A percentile compares a stretch with the other conserved stretches of the same genome.
phyloP scores from a whole-genome alignment of 2,329 filamentous ascomycete genomes.

The Eurotiales sp. region DNA sequence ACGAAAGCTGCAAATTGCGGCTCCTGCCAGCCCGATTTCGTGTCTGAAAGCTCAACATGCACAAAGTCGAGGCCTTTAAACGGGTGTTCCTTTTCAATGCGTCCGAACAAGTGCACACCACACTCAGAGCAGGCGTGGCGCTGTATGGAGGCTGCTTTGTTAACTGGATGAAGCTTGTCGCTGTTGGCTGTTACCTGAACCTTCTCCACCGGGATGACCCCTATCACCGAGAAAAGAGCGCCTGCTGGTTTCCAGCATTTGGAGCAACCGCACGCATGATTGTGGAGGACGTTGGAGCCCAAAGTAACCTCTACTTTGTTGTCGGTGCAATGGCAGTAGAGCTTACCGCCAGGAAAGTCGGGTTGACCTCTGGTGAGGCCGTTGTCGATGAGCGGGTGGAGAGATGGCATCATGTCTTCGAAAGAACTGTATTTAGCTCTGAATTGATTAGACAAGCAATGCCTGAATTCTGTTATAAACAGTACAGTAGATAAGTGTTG shows the following conservation, averaged over 20 bases:
- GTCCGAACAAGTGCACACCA: constrained; percentile 60
- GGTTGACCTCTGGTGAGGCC: constrained; percentile 55
- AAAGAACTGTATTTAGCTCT: too few relatives aligned
- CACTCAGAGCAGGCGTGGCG: constrained; percentile 60
- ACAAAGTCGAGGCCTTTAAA: constrained; percentile 70
- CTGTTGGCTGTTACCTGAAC: constrained; percentile 56
- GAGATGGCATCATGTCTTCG: constrained; percentile 14
- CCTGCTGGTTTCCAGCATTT: constrained; percentile 68
- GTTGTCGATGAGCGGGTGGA: constrained; percentile 63
- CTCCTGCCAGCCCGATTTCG: constrained; percentile 67
- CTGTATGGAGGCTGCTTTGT: constrained; percentile 56
- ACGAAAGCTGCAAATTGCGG: constrained; percentile 68
- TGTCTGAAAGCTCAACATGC: constrained; percentile 58
- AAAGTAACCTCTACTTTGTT: constrained; percentile 58
- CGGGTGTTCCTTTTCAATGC: constrained; percentile 61
- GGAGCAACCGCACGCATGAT: constrained; percentile 68
- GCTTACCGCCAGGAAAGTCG: constrained; percentile 57
- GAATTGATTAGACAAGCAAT: too few relatives aligned
- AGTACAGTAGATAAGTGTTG: too few relatives aligned
- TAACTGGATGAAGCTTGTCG: constrained; percentile 56
- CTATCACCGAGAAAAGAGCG: constrained; percentile 62
- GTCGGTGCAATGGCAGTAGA: constrained; percentile 57
- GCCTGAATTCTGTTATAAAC: too few relatives aligned
- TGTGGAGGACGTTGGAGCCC: constrained; percentile 58
- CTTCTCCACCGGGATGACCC: constrained; percentile 55